phyloP scores from a whole-genome alignment of 495 filamentous ascomycete species.

The Astrothelium subdiscretum region DNA sequence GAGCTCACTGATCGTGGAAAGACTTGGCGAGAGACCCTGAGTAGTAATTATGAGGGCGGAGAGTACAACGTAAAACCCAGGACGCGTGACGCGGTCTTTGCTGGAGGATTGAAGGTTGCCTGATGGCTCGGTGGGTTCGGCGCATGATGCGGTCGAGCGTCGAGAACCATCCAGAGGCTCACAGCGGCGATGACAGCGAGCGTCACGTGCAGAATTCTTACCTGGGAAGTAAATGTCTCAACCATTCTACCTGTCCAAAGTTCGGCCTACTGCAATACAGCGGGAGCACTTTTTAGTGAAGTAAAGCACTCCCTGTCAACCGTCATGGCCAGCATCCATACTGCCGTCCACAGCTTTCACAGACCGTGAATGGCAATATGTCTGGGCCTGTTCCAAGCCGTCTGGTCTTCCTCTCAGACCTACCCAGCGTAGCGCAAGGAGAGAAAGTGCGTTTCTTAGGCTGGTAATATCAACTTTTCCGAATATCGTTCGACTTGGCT shows the following conservation, averaged over 20 bases:
- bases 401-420: conserved; percentile 54
- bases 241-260: too few species aligned
- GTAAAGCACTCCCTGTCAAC: too few species aligned
- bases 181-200: neutral
- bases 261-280: too few species aligned
- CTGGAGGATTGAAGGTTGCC: neutral
- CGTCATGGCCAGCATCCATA: neutral
- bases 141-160: neutral
- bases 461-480: conserved; percentile 49
- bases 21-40: neutral
- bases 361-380: conserved; percentile 33
- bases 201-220: neutral
- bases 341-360: neutral
- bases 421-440: conserved; percentile 43
- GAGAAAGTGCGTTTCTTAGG: conserved; percentile 84
- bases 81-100: neutral
- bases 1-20: neutral
- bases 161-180: too few species aligned
- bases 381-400: conserved; percentile 49
- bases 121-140: neutral
- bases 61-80: neutral
- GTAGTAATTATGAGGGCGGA: neutral
- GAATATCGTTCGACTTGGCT: neutral
- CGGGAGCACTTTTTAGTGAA: too few species aligned
- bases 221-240: too few species aligned